Evolutionary conservation across 257 asterid species (phyloP).

Genomic region (Plantago ovata): DNA sequence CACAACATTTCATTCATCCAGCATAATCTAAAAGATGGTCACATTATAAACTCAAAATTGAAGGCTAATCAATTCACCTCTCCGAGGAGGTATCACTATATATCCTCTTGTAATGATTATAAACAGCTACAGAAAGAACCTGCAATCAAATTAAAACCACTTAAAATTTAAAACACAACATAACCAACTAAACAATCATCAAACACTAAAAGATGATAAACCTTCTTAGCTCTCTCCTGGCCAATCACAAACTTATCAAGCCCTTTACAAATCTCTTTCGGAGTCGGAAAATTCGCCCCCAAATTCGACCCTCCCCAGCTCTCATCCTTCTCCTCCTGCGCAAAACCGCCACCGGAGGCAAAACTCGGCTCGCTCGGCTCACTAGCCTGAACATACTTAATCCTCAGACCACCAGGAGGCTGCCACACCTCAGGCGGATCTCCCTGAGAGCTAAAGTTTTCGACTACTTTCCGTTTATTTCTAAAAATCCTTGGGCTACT

Average conservation of each 20-base stretch:
- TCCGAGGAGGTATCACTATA: slow-evolving; percentile 60
- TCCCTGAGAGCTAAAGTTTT: slow-evolving; percentile 54
- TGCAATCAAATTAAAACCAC: slow-evolving; percentile 25
- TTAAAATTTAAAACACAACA: background rate
- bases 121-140: slow-evolving; percentile 98
- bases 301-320: slow-evolving; percentile 94
- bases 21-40: background rate
- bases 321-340: slow-evolving; percentile 50
- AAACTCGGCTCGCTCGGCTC: slow-evolving; percentile 45
- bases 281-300: slow-evolving; percentile 78
- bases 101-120: slow-evolving; percentile 98
- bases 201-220: slow-evolving; percentile 19
- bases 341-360: slow-evolving; percentile 57
- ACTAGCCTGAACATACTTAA: slow-evolving; percentile 49
- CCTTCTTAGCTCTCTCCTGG: slow-evolving; percentile 97
- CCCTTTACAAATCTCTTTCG: slow-evolving; percentile 92
- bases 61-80: slow-evolving; percentile 41
- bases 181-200: background rate
- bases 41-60: background rate
- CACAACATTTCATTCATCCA: too few species aligned
- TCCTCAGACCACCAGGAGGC: slow-evolving; percentile 77
- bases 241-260: slow-evolving; percentile 97
- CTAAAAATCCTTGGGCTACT: slow-evolving; percentile 25
- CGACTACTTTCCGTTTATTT: slow-evolving; percentile 33
- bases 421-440: slow-evolving; percentile 99